Conservation (phyloP, 139 green algal species). For the Tetradesmus lagerheimii region DNA sequence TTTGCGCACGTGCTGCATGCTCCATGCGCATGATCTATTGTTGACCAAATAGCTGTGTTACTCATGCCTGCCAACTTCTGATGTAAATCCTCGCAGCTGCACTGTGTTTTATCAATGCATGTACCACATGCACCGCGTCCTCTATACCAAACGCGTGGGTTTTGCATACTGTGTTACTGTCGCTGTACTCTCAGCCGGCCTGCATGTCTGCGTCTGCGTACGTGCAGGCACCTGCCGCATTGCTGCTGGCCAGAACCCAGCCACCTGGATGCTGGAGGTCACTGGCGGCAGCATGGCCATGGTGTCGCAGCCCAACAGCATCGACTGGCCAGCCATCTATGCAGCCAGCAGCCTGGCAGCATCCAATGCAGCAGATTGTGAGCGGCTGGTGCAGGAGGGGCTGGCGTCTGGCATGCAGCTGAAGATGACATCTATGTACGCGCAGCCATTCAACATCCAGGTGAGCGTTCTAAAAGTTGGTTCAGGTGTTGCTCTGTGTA, state of each 20-base stretch:
- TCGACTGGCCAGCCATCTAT: constrained; percentile 42
- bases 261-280: constrained; percentile 89
- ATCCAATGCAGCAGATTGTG: constrained; percentile 9
- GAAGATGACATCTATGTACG: constrained; percentile 18
- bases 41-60: too few relatives aligned
- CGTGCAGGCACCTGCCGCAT: constrained; percentile 36
- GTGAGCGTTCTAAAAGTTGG: background rate
- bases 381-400: constrained; percentile 21
- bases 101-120: too few relatives aligned
- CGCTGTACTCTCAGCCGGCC: too few relatives aligned
- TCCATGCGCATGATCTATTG: too few relatives aligned
- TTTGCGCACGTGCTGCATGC: too few relatives aligned
- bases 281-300: constrained; percentile 47
- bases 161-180: too few relatives aligned
- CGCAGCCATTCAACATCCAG: constrained; percentile 32
- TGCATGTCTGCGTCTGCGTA: background rate
- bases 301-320: constrained; percentile 4
- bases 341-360: constrained; percentile 39
- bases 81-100: too few relatives aligned
- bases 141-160: too few relatives aligned
- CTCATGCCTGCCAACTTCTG: too few relatives aligned
- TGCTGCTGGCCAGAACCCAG: constrained; percentile 70
- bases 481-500: background rate
- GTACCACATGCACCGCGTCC: too few relatives aligned
- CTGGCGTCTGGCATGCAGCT: background rate